Percentiles rank a stretch among this genome's conserved stretches.
Evolutionary conservation across 805 yeast genomes (phyloP).

Genomic region (Nakazawaea ambrosiae): DNA sequence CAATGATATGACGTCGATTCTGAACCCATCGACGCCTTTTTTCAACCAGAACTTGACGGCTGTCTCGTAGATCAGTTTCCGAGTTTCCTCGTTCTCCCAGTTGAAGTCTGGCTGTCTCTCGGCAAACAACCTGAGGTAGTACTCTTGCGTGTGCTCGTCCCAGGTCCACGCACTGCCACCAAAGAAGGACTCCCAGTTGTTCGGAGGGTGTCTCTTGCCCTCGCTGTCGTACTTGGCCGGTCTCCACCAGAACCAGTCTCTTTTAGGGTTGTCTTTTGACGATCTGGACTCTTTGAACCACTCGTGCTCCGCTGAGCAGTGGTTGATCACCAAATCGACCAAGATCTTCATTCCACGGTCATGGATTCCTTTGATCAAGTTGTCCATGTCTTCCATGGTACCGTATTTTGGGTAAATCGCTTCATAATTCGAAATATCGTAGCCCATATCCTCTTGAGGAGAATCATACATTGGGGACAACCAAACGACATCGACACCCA

Average conservation of each 20-base stretch:
- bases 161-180: constrained; percentile 52
- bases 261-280: constrained; percentile 42
- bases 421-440: constrained; percentile 50
- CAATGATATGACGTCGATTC: constrained; percentile 49
- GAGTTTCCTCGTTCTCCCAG: constrained; percentile 45
- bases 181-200: constrained; percentile 48
- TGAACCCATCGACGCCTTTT: constrained; percentile 51
- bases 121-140: constrained; percentile 48
- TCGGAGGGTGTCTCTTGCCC: constrained; percentile 51
- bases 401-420: constrained; percentile 48
- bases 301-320: constrained; percentile 45
- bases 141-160: constrained; percentile 47
- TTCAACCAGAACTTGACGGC: constrained; percentile 49
- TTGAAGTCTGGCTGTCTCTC: constrained; percentile 51
- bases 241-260: constrained; percentile 59
- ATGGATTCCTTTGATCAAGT: constrained; percentile 39
- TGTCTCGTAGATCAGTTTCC: constrained; percentile 33
- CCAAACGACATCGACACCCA: constrained; percentile 52
- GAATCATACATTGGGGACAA: constrained; percentile 51
- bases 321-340: constrained; percentile 52
- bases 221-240: constrained; percentile 36
- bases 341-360: constrained; percentile 43
- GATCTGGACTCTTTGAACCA: constrained; percentile 54
- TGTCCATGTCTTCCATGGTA: constrained; percentile 43
- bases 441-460: constrained; percentile 59